Evolutionary conservation across 192 early-diverging fungal genomes (phyloP), one percentile per base, ranked within the genome.

Genomic region (Obelidium mucronatum): DNA sequence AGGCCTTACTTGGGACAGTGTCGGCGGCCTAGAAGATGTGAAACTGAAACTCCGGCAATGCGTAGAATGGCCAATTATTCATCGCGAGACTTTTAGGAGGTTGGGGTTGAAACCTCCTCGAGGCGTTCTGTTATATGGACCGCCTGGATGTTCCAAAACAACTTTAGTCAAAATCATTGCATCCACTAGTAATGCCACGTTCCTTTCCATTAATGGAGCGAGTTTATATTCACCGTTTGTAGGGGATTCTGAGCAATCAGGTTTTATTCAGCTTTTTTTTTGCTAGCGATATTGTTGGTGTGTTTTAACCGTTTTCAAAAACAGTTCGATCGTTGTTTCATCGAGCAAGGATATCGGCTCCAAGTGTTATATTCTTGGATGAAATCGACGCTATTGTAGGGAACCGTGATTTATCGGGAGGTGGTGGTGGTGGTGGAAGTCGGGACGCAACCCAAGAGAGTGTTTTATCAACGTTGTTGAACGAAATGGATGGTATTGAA

Each of bases 401-500:
- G 2, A 95, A 93, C 78, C 82, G 97, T 5, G 86, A 85, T 36
- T 83, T 90, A 35, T 65, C 59, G 28, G 67, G 65, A 11, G 78
- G 82, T 24, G 83, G 84, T 11, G 86, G 84, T 28, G 83, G 84
- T 11, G 86, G 84, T 28, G 76, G 76, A n/a, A 37, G 6, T 2
- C 58, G 64, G 31, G 93, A 92, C n/a, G 90, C 95, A 0, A 92
- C 96, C 0, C 92, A 92, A 77, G 93, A 97, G 74, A 89, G 96
- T 22, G 90, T 98, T 1, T 85, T 99, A 13, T 96, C 94, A 13
- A 93, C 86, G 11, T 81, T 93, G 36, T 75, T 92, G 78, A 99
- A 99, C 76, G 98, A 99, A 81, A 96, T 99, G 92, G 98, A 99
- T 79, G 98, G 98, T 37, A 93, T 99, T 19, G 93, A 97, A 70